A percentile compares a stretch with the other conserved stretches of the same genome.
These are phyloP conservation scores for Uronychia setigera DNA, from an alignment of 73 alveolate genomes.

Conservation along the genomic window DNA sequence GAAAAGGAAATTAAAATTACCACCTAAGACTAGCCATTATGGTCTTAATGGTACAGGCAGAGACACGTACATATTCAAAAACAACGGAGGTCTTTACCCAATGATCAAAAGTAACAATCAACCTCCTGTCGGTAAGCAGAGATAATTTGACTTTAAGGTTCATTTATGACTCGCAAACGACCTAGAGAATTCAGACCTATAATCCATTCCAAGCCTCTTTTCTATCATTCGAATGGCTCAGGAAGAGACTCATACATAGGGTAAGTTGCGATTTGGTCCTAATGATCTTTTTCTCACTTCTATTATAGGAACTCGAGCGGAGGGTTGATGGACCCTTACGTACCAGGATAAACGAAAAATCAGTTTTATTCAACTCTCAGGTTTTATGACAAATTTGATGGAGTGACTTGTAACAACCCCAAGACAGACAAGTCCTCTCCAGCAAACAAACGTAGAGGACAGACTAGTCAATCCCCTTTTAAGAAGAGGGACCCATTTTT, in stretches of 20 bases:
- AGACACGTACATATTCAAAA: conserved; percentile 61
- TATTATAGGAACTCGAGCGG: conserved; percentile 7
- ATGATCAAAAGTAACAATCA: background rate
- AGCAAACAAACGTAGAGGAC: background rate
- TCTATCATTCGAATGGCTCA: conserved; percentile 50
- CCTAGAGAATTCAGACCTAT: conserved; percentile 12
- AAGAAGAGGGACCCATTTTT: background rate
- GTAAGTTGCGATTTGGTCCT: conserved; percentile 1
- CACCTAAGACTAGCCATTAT: conserved; percentile 7
- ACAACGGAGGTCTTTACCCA: conserved; percentile 65
- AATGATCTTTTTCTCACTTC: no score
- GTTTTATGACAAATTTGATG: background rate
- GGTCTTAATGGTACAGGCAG: conserved; percentile 69
- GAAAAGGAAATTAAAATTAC: no score
- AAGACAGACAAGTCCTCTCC: background rate
- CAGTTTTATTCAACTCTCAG: conserved; percentile 3
- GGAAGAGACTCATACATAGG: conserved; percentile 52
- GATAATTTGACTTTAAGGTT: background rate
- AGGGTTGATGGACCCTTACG: background rate
- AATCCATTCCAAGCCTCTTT: conserved; percentile 28
- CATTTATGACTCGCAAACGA: background rate
- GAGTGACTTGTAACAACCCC: no score
- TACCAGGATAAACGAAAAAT: background rate
- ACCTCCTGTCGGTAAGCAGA: conserved; percentile 12
- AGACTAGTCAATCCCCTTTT: no score